Percentiles rank a stretch among this genome's conserved stretches.
These are phyloP conservation scores for Ceratocystis papillata DNA, from an alignment of 2,329 filamentous ascomycete species.

Conservation along the genomic window DNA sequence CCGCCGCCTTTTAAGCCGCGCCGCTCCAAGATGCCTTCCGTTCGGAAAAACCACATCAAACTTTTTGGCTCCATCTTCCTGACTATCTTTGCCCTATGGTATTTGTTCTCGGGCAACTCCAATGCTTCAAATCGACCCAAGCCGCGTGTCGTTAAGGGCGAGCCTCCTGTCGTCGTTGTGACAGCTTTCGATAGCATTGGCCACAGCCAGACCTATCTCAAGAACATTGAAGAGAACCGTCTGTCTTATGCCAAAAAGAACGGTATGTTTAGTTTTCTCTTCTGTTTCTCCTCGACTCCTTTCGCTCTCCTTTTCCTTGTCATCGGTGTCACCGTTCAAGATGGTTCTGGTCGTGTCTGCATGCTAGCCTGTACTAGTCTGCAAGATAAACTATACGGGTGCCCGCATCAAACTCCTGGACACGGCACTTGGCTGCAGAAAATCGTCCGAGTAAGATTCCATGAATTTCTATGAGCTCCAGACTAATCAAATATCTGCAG, in stretches of 20 bases:
- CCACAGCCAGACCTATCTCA: constrained; percentile 50
- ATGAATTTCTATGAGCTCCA: not conserved
- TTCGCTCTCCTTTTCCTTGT: not conserved
- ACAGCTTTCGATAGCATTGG: constrained; percentile 57
- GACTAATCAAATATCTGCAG: constrained; percentile 37
- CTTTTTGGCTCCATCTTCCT: constrained; percentile 45
- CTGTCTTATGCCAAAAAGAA: constrained; percentile 75
- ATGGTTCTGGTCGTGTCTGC: not conserved
- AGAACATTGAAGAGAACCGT: constrained; percentile 70
- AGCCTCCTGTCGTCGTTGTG: constrained; percentile 62
- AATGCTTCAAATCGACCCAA: constrained; percentile 20
- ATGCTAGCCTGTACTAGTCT: not conserved
- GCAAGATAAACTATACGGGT: constrained; percentile 15
- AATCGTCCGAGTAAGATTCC: not conserved
- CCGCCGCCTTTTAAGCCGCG: constrained; percentile 59
- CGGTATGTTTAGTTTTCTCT: constrained; percentile 44
- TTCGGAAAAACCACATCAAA: constrained; percentile 54
- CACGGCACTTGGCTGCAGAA: constrained; percentile 14
- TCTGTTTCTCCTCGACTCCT: not conserved
- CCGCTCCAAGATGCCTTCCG: constrained; percentile 41
- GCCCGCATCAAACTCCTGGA: constrained; percentile 12
- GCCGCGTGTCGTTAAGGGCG: constrained; percentile 33
- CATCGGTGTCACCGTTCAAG: constrained; percentile 4
- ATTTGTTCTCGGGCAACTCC: constrained; percentile 40
- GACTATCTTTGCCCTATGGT: constrained; percentile 48